These are phyloP conservation scores for Candida oleophila DNA, from an alignment of 805 yeast species.

Conservation along the genomic window DNA sequence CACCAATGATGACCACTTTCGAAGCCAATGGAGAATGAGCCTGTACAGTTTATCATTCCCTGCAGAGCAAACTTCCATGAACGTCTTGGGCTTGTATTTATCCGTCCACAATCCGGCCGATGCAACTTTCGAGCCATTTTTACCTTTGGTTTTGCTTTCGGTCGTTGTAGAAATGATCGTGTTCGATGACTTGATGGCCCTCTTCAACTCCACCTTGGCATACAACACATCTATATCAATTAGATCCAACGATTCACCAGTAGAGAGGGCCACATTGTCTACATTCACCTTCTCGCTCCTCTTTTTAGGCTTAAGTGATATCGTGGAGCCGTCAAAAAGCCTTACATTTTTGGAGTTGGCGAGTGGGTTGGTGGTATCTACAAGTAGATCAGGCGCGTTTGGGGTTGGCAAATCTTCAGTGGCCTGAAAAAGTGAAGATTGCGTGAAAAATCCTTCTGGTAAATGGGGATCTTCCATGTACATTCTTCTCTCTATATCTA, in stretches of 20 bases:
- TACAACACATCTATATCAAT: slow-evolving; percentile 3
- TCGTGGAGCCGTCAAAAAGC: slow-evolving; percentile 17
- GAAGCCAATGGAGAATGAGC: slow-evolving; percentile 38
- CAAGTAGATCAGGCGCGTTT: neutral
- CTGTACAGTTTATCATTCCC: slow-evolving; percentile 46
- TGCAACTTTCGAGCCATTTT: neutral
- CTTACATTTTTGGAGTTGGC: slow-evolving; percentile 9
- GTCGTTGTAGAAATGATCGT: neutral
- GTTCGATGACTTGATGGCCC: neutral
- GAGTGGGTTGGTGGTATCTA: slow-evolving; percentile 1
- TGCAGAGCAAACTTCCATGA: slow-evolving; percentile 39
- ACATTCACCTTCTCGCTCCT: neutral
- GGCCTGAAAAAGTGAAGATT: neutral
- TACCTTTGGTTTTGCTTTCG: neutral
- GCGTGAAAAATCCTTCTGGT: neutral
- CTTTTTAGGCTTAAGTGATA: slow-evolving; percentile 12
- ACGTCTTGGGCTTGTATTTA: slow-evolving; percentile 36
- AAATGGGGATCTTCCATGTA: neutral
- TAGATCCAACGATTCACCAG: slow-evolving; percentile 1
- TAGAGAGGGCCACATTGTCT: neutral
- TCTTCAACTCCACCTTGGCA: slow-evolving; percentile 2
- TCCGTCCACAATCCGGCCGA: slow-evolving; percentile 32
- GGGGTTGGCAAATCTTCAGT: neutral
- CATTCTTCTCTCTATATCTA: neutral
- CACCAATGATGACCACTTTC: slow-evolving; percentile 36